Evolutionary conservation across 257 asterid genomes (phyloP).

Genomic region (Solanum gracilifrons): DNA sequence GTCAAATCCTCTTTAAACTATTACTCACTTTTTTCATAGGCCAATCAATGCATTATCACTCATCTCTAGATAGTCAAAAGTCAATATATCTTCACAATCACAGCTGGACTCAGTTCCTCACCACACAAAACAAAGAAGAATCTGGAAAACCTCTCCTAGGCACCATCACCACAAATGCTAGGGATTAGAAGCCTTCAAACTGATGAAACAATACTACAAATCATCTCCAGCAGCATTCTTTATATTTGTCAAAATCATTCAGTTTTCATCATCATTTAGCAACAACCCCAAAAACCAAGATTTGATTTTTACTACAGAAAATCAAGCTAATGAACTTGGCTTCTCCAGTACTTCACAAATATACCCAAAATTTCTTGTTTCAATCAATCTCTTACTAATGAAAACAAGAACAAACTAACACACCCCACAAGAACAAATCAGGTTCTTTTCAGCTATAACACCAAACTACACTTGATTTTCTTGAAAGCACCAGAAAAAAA

Average conservation of each 20-base stretch:
- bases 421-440: slow-evolving; percentile 27
- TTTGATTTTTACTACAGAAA: slow-evolving; percentile 1
- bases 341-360: background rate
- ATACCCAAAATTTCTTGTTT: background rate
- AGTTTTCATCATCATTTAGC: background rate
- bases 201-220: background rate
- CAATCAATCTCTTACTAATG: slow-evolving; percentile 2
- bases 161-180: background rate
- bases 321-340: slow-evolving; percentile 3
- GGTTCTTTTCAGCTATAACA: background rate
- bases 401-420: slow-evolving; percentile 2
- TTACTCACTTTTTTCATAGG: background rate
- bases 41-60: background rate
- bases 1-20: background rate
- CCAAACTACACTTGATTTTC: background rate
- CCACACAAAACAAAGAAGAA: background rate
- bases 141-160: background rate
- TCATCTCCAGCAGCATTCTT: background rate
- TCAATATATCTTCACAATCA: background rate
- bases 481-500: background rate
- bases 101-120: background rate
- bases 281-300: slow-evolving; percentile 8
- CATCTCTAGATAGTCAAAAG: background rate
- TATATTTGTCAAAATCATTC: slow-evolving; percentile 10
- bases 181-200: background rate